Evolutionary conservation across 495 filamentous ascomycete species (phyloP).

Genomic region (Penicillium parvum): DNA sequence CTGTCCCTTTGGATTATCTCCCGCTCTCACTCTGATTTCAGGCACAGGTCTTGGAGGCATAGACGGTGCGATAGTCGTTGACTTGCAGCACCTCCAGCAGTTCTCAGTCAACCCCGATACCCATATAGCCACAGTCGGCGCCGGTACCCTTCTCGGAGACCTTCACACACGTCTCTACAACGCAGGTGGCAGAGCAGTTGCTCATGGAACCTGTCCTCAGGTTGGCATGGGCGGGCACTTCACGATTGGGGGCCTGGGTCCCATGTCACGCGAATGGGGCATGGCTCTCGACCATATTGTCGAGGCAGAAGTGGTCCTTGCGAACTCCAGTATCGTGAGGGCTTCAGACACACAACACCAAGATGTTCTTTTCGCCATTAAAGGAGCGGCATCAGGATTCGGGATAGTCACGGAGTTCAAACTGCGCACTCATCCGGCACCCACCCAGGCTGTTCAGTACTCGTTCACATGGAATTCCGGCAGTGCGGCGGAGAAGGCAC

Average conservation of each 20-base stretch:
- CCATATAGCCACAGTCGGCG: conserved; percentile 58
- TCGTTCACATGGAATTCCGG: conserved; percentile 38
- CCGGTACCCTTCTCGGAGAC: conserved; percentile 58
- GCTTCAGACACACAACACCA: conserved; percentile 33
- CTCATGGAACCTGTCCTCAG: conserved; percentile 61
- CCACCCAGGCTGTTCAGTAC: conserved; percentile 33
- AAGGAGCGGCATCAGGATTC: conserved; percentile 42
- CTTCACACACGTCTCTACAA: conserved; percentile 53
- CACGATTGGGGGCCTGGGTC: conserved; percentile 66
- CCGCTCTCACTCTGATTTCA: conserved; percentile 31
- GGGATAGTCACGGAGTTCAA: conserved; percentile 47
- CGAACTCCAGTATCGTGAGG: conserved; percentile 47
- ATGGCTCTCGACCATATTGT: conserved; percentile 59
- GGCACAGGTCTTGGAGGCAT: conserved; percentile 42
- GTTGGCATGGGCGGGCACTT: conserved; percentile 71
- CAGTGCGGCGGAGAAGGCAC: conserved; percentile 16
- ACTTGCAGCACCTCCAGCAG: conserved; percentile 45
- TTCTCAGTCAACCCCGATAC: conserved; percentile 50
- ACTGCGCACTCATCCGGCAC: conserved; percentile 37
- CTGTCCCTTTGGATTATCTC: background rate
- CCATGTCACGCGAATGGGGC: conserved; percentile 59
- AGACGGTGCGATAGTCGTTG: conserved; percentile 40
- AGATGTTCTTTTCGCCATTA: conserved; percentile 52
- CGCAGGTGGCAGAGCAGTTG: conserved; percentile 58
- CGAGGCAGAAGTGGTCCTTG: conserved; percentile 57